Base-by-base conservation (phyloP, 331 rosid genomes). In the Quercus lobata region DNA sequence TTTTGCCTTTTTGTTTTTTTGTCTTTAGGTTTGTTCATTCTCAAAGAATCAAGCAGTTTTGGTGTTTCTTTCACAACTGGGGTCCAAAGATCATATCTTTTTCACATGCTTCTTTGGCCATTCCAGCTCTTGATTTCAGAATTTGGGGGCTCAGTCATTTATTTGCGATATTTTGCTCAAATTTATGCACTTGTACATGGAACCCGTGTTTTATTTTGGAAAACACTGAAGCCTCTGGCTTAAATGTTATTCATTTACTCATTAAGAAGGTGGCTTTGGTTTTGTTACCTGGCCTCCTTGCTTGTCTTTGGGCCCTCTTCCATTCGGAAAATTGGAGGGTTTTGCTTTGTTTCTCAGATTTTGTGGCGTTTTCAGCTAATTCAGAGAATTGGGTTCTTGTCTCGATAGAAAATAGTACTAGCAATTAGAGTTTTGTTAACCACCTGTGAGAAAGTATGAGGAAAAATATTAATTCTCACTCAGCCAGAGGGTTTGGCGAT, bases 401-500 rank as follows among this genome's bases (percentile, higher is more conserved):
- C 69, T 55, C 10, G 32, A 53, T 58, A 75, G 79, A 72, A 78
- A 69, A 62, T 24, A 35, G 86, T 73, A 46, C 53, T 71, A 17
- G 54, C 22, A 61, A 72, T 37, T 65, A 37, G 37, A 74, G 57
- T 78, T 81, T 77, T 75, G 77, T 80, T 73, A 49, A 44, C 75
- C 18, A 69, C 69, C 75, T n/a, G 57, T 57, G 71, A 34, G 79
- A 72, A 83, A 87, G 89, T 80, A 96, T 96, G 99, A 96, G 94
- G 99, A 96, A 90, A 85, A 86, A 90, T 87, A 88, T 72, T 49
- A 88, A 87, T 80, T 90, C 88, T 72, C 93, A 91, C 83, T 84
- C 97, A 30, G 72, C 53, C n/a, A 68, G 72, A 68, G 27, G 35
- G 6, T 68, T 35, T n/a, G 92, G 97, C 80, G 98, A 88, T 82